These are phyloP conservation scores for Hansenula sp. DNA, from an alignment of 1,139 yeast species.

Conservation along the genomic window DNA sequence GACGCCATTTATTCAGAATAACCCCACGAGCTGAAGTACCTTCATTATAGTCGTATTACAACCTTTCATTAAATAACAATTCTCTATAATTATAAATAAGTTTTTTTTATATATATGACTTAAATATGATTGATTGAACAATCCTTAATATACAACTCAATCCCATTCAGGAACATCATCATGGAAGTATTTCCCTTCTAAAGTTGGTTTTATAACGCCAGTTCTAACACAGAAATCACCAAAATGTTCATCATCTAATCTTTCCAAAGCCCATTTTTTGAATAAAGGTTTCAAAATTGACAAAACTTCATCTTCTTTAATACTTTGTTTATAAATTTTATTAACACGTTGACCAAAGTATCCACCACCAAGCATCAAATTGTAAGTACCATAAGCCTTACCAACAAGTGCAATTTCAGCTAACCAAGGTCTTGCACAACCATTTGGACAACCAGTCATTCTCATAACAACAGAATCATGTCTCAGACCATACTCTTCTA, in stretches of 20 bases:
- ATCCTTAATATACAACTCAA: neutral
- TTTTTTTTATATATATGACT: neutral
- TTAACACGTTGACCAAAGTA: slow-evolving; percentile 91
- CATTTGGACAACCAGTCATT: slow-evolving; percentile 99
- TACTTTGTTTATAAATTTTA: slow-evolving; percentile 83
- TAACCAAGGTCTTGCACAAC: slow-evolving; percentile 98
- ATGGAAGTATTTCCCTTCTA: slow-evolving; percentile 92
- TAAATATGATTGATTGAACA: neutral
- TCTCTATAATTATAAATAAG: neutral
- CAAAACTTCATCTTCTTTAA: slow-evolving; percentile 87
- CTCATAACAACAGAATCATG: slow-evolving; percentile 96
- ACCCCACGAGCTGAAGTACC: slow-evolving; percentile 44
- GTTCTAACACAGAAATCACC: slow-evolving; percentile 90
- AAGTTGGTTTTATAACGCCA: slow-evolving; percentile 83
- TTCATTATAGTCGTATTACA: too few species aligned
- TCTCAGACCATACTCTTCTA: slow-evolving; percentile 90
- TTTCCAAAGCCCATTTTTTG: slow-evolving; percentile 91
- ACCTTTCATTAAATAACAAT: too few species aligned
- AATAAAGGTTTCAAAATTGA: slow-evolving; percentile 76
- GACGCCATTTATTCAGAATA: slow-evolving; percentile 63
- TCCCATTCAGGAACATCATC: slow-evolving; percentile 88
- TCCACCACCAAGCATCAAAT: slow-evolving; percentile 95
- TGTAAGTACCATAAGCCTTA: slow-evolving; percentile 91
- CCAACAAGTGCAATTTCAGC: slow-evolving; percentile 97
- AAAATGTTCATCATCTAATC: slow-evolving; percentile 88